A percentile compares a stretch with the other conserved stretches of the same genome.
These are phyloP conservation scores for Agapanthus africanus DNA, from an alignment of 106 monocot species.

Conservation along the genomic window DNA sequence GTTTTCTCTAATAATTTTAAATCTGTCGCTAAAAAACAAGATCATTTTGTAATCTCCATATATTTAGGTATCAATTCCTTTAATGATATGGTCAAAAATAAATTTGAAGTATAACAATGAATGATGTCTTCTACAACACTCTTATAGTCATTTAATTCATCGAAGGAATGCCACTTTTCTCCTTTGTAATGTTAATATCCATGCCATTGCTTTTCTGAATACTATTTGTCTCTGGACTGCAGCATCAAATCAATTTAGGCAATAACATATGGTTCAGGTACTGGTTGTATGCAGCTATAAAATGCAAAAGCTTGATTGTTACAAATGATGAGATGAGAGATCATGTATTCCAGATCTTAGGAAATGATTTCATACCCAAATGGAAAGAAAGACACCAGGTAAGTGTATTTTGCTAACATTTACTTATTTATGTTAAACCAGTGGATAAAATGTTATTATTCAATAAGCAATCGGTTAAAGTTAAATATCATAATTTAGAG, in stretches of 20 bases:
- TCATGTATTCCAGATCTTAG: constrained; percentile 70
- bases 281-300: constrained; percentile 97
- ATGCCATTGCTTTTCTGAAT: background rate
- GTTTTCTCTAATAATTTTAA: background rate
- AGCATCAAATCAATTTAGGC: constrained; percentile 15
- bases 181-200: background rate
- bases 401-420: constrained; percentile 3
- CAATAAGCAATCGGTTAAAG: background rate
- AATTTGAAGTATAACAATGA: background rate
- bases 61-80: background rate
- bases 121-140: background rate
- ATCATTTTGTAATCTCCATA: background rate
- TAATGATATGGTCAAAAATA: background rate
- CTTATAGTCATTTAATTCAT: background rate
- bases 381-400: constrained; percentile 99
- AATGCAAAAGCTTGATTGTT: constrained; percentile 66
- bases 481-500: background rate
- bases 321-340: constrained; percentile 97
- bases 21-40: background rate
- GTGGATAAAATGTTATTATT: background rate
- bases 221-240: background rate
- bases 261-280: constrained; percentile 76
- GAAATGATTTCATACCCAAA: constrained; percentile 80
- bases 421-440: background rate
- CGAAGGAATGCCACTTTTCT: background rate